Evolutionary conservation across 305 asterid species (phyloP), one percentile per base, ranked within the genome.

Genomic region (Fraxinus velutina): DNA sequence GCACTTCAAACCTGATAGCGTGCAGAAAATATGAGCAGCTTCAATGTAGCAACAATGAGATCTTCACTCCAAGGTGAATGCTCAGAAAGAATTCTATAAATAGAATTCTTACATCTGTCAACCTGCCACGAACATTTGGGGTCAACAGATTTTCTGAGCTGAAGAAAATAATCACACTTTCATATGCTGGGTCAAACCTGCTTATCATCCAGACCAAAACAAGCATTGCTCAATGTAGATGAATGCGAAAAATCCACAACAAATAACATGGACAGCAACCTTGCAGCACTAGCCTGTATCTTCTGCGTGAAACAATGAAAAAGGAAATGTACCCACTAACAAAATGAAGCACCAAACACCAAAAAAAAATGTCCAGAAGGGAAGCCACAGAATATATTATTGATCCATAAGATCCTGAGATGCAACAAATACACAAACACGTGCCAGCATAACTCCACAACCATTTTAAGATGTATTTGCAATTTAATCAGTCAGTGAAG

Each of bases 161-260:
- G 37, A 85, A 77, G 77, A 72, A 80, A 62, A 30, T 76, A 80
- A 80, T 62, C 73, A 84, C 34, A 57, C 79, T 29, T 60, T 37
- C 27, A 76, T 66, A 79, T 30, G 74, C 79, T 55, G 79, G 32
- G 79, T 78, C 78, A 78, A 8, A 96, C 99, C 98, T 93, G 97
- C 87, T 90, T 89, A 86, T 93, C 97, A 80, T 91, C 97, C 90
- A 96, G 90, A 84, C 95, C 91, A 77, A 96, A 92, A 88, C 90
- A 88, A 73, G 89, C 90, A 83, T 90, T 91, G 87, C 84, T 85
- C 87, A 85, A 83, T 44, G 89, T 82, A 78, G 77, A 88, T 66
- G 90, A 87, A 57, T 89, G 90, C 62, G 89, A 87, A 82, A 84
- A 85, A 85, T 89, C 96, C 72, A 85, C 82, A 82, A 83, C 78